These are phyloP conservation scores for Leccinum disarticulatum DNA, from an alignment of 768 basidiomycete species.

Conservation along the genomic window DNA sequence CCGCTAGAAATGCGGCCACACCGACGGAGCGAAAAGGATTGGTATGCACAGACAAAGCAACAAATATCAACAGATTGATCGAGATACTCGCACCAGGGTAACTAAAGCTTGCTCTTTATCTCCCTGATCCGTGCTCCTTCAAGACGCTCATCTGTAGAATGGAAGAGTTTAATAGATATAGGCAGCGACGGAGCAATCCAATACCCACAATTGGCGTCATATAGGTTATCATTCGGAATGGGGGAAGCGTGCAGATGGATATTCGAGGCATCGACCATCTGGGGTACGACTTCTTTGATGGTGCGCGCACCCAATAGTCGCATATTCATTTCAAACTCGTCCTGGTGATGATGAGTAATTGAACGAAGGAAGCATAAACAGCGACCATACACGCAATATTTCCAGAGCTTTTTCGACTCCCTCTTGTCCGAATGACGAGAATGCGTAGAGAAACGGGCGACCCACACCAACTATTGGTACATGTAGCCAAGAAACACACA, in stretches of 20 bases:
- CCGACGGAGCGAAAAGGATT: neutral
- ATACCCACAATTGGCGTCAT: constrained; percentile 75
- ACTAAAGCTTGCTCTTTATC: constrained; percentile 39
- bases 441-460: constrained; percentile 85
- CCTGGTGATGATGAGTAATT: constrained; percentile 43
- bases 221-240: constrained; percentile 74
- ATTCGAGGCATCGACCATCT: constrained; percentile 86
- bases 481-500: constrained; percentile 10
- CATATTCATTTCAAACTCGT: constrained; percentile 99
- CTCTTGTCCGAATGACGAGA: constrained; percentile 83
- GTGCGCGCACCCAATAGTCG: constrained; percentile 84
- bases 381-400: constrained; percentile 61
- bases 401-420: constrained; percentile 83
- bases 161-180: constrained; percentile 2
- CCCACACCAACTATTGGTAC: constrained; percentile 66
- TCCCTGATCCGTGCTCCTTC: constrained; percentile 42
- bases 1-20: neutral
- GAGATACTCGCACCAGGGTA: neutral
- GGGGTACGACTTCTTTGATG: constrained; percentile 74
- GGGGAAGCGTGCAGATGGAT: constrained; percentile 63
- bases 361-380: neutral
- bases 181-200: neutral
- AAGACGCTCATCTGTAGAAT: constrained; percentile 42
- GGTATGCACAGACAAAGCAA: neutral
- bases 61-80: neutral